Base-by-base conservation (phyloP, 1,139 yeast species). In the Nematodospora anomalae region DNA sequence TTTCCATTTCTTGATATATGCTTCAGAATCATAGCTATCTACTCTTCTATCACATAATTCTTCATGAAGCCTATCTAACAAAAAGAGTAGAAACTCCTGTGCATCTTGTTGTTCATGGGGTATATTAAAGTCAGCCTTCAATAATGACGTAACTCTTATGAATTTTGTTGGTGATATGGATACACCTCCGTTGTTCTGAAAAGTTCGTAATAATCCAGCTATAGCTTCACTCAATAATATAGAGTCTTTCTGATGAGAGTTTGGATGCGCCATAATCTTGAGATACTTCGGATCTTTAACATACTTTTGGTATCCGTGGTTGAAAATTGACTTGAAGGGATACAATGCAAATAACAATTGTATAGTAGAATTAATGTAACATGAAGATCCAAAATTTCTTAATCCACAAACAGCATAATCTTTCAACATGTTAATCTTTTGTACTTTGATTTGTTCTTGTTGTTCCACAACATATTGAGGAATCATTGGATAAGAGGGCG, bases 61-160 rank as follows among this genome's bases (percentile, higher is more conserved):
- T 44, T 82, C 88, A 53, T 83, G 92, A 14, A 83, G 57, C 39
- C 80, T 69, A 52, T 83, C 90, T 42, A 84, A 58, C 7, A 83
- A 50, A 46, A 81, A 80, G 54, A 83, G 68, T 35, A 84, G 59
- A 51, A 83, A 83, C 48, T 84, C 94, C 43, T 83, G 87, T 2
- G 90, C 80, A 56, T 84, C 94, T 54, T 84, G 92, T 50, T 84
- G 94, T 48, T 82, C 86, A 45, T 69, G 60, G 0, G 90, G 90
- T 8, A 83, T 81, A 45, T 70, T 66, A 37, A 83, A 71, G 46
- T 79, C 85, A 0, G 88, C 88, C 46, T 81, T 78, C 26, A 81
- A 52, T 4, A 59, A 46, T 8, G 79, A 63, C 34, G 85, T 69
- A 2, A 73, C 62, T 40, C 80, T 67, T 27, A 83, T 62, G 48